A percentile compares a stretch with the other conserved stretches of the same genome.
phyloP scores from a whole-genome alignment of 1,284 basidiomycete species.

The Fomitopsis schrenkii region DNA sequence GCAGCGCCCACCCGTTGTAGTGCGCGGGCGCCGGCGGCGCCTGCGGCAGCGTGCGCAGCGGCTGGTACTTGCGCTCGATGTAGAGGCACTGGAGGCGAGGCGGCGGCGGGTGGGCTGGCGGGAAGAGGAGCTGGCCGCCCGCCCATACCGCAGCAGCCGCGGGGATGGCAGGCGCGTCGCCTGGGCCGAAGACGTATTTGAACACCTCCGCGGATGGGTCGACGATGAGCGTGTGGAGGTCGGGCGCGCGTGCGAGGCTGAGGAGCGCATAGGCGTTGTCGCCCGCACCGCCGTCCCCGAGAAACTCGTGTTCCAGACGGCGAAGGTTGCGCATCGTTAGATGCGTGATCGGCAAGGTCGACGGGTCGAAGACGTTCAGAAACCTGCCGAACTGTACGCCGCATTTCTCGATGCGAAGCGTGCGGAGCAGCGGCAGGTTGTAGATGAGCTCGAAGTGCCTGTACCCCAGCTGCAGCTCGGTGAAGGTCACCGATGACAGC shows the following conservation, averaged over 20 bases:
- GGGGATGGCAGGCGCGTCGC: background rate
- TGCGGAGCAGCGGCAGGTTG: slow-evolving; percentile 28
- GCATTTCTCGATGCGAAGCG: slow-evolving; percentile 33
- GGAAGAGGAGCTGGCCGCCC: slow-evolving; percentile 10
- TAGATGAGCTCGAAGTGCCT: slow-evolving; percentile 31
- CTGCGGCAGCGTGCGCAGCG: no score
- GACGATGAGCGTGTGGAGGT: slow-evolving; percentile 32
- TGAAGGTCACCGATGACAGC: slow-evolving; percentile 29
- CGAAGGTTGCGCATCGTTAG: slow-evolving; percentile 29
- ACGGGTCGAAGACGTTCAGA: slow-evolving; percentile 20
- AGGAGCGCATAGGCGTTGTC: slow-evolving; percentile 18
- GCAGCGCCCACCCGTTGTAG: background rate
- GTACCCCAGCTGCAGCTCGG: slow-evolving; percentile 29
- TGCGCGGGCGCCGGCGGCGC: no score
- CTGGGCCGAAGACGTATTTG: slow-evolving; percentile 23
- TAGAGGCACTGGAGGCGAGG: slow-evolving; percentile 30
- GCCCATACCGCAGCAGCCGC: background rate
- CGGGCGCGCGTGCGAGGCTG: slow-evolving; percentile 27
- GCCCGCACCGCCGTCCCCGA: slow-evolving; percentile 9
- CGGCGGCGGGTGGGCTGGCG: slow-evolving; percentile 24
- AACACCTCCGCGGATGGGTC: slow-evolving; percentile 37
- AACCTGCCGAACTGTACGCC: slow-evolving; percentile 21
- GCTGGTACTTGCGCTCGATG: slow-evolving; percentile 25
- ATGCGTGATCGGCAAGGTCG: slow-evolving; percentile 33
- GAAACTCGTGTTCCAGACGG: slow-evolving; percentile 9